Evolutionary conservation across 2,329 filamentous ascomycete species (phyloP).

Genomic region (Microdochium bolleyi): DNA sequence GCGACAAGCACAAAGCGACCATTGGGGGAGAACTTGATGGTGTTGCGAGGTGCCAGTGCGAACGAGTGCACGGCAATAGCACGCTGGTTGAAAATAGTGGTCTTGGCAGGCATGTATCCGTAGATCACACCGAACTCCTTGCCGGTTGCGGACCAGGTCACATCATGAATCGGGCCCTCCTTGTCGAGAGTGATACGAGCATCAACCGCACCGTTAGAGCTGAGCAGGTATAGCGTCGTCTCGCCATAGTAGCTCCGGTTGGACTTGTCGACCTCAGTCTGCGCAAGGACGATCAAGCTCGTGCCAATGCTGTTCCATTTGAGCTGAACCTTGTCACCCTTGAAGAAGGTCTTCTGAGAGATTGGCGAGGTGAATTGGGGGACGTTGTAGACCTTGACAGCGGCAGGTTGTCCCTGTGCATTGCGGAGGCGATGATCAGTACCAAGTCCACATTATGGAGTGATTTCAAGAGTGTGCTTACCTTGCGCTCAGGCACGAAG

Average conservation of each 20-base stretch:
- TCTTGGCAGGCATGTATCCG: constrained; percentile 98
- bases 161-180: constrained; percentile 95
- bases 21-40: constrained; percentile 87
- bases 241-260: constrained; percentile 99
- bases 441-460: background rate
- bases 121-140: constrained; percentile 98
- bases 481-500: constrained; percentile 93
- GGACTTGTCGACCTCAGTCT: constrained; percentile 96
- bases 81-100: constrained; percentile 91
- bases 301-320: constrained; percentile 96
- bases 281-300: constrained; percentile 85
- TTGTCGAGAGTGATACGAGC: constrained; percentile 89
- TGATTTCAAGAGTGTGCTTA: constrained; percentile 26
- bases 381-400: constrained; percentile 90
- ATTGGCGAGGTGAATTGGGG: constrained; percentile 76
- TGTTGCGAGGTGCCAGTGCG: constrained; percentile 83
- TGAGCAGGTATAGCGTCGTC: constrained; percentile 92
- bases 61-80: constrained; percentile 80
- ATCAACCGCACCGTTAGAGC: constrained; percentile 85
- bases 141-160: constrained; percentile 96
- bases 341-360: constrained; percentile 98
- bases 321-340: constrained; percentile 96
- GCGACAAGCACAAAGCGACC: constrained; percentile 90
- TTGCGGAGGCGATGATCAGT: constrained; percentile 6
- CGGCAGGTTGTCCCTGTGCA: constrained; percentile 78